Evolutionary conservation across 2,329 filamentous ascomycete species (phyloP), one percentile per base, ranked within the genome.

Genomic region (Xylaria hypoxylon): DNA sequence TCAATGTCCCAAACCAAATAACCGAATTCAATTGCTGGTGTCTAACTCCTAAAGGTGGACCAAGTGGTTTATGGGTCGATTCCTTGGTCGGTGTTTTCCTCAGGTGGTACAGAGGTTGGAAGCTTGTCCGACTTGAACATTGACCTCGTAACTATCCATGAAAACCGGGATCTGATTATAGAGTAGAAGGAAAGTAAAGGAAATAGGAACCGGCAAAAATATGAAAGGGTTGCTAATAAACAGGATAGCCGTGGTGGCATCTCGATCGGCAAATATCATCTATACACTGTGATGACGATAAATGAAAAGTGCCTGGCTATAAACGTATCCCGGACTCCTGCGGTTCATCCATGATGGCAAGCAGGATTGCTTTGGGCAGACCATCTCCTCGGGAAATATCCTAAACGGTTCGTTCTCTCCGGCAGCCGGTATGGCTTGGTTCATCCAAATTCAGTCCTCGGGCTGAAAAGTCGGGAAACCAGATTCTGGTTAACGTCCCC

Each of bases 401-500:
- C 58, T 67, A 64, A 53, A 61, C 58, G 40, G 67, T 52, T 53
- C 26, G 51, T 42, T 51, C 19, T 50, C 35, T 60, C 40, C 44
- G 56, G 48, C n/a, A 64, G 50, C 53, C n/a, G 3, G 24, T 24
- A 28, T 28, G 42, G 31, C 22, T 35, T 50, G 47, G 42, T 22
- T 67, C 63, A 7, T 26, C n/a, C 52, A 24, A 51, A n/a, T 44
- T n/a, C 22, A 35, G 42, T 53, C 42, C 58, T 42, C 28, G 59
- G 52, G 35, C 48, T 40, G 51, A 38, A 51, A 56, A 65, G 0
- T 66, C 62, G 1, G 62, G 62, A 44, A 71, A 71, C 59, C 65
- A 71, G 11, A 7, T 26, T 33, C 64, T 62, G n/a, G 65, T 68
- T 42, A 51, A 57, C 1, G 64, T 68, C 35, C 70, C 72, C 61